Evolutionary conservation across 2,329 filamentous ascomycete genomes (phyloP).

Genomic region (Pseudogymnoascus sp.): DNA sequence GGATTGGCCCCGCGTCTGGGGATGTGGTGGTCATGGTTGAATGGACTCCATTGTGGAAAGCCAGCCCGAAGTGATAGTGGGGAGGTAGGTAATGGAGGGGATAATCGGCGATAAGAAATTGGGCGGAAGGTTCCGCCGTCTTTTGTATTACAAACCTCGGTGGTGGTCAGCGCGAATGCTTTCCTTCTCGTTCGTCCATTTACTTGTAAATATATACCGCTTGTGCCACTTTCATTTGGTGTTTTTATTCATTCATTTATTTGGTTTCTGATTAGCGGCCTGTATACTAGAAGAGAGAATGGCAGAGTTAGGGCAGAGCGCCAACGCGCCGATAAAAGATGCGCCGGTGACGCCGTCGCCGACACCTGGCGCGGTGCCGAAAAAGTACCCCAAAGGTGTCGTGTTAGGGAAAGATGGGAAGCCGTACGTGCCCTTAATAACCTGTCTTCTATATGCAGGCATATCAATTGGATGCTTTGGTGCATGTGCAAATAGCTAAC

Average conservation of each 20-base stretch:
- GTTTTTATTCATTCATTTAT: neutral
- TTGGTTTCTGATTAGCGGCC: neutral
- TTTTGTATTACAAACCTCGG: slow-evolving; percentile 4
- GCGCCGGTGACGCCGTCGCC: slow-evolving; percentile 17
- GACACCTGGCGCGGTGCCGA: slow-evolving; percentile 19
- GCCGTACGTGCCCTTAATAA: slow-evolving; percentile 49
- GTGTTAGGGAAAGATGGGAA: slow-evolving; percentile 75
- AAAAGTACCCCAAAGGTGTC: slow-evolving; percentile 60
- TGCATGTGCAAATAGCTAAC: slow-evolving; percentile 17
- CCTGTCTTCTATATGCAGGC: neutral
- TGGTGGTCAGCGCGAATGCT: neutral
- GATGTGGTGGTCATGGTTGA: slow-evolving; percentile 16
- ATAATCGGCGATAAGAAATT: slow-evolving; percentile 27
- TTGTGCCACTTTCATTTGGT: neutral
- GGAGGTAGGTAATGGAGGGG: neutral
- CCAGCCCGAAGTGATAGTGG: neutral
- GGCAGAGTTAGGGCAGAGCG: slow-evolving; percentile 17
- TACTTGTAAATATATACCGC: neutral
- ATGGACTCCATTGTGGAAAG: neutral
- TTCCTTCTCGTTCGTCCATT: slow-evolving; percentile 1
- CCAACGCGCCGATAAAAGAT: slow-evolving; percentile 23
- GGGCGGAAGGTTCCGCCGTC: slow-evolving; percentile 10
- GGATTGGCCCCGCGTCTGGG: slow-evolving; percentile 29
- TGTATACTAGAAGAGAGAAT: neutral
- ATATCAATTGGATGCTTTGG: neutral